Evolutionary conservation across 202 grass and related monocot species (phyloP), one percentile per base, ranked within the genome.

Genomic region (Panicum hallii): DNA sequence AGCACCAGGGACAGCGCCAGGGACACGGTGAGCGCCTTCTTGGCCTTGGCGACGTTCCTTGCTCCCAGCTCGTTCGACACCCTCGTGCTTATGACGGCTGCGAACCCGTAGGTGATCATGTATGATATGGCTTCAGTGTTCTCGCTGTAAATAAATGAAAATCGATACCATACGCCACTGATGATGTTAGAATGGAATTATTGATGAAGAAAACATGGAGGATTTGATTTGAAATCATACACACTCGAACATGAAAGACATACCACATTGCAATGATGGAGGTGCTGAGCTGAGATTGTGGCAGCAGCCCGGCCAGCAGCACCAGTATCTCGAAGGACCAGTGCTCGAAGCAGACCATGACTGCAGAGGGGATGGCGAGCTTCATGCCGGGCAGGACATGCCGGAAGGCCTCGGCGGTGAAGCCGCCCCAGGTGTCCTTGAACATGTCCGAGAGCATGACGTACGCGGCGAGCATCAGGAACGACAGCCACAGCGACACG

Each of bases 201-300:
- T 38, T 38, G 36, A 38, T 11, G 13, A 48, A 13, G 11, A 1
- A 45, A 10, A 10, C 30, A 13, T 28, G 4, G 6, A 69, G 9
- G 40, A 2, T 1, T 52, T 28, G 1, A 44, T 1, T 52, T 28
- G 1, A 43, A 30, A 74, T 55, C 19, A 45, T 50, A 34, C 55
- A 7, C 14, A 34, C 47, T 26, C 41, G 12, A 17, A 73, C n/a
- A 73, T 41, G 47, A 73, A 52, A 66, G 14, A 78, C 66, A 71
- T 86, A 97, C 94, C 95, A 97, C 87, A 97, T 93, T 16, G 92
- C 92, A 10, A 97, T 85, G 67, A 97, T 63, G 74, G 90, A 97
- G 77, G 95, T 94, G 70, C 90, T 97, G 63, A 91, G 56, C 40
- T 88, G 90, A 13, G 92, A 94, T 52, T 93, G 78, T 1, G 95